A percentile compares a stretch with the other conserved stretches of the same genome.
These are phyloP conservation scores for Berberis thunbergii DNA, from an alignment of 164 flowering plant genomes.

Conservation along the genomic window DNA sequence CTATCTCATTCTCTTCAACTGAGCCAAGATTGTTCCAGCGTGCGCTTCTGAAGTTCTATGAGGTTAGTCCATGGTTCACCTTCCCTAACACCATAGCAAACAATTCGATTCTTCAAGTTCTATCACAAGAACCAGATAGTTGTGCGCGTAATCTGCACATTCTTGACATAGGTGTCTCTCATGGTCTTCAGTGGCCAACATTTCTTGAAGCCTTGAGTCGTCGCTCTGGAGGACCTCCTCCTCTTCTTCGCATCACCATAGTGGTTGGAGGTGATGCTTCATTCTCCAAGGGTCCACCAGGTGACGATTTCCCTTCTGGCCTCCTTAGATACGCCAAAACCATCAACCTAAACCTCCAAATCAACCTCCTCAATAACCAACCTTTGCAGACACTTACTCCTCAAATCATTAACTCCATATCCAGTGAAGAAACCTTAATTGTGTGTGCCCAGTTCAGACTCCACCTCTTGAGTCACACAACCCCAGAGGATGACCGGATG, in stretches of 20 bases:
- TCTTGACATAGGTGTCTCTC: conserved; percentile 65
- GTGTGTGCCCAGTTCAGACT: conserved; percentile 68
- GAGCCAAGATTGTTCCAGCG: conserved; percentile 46
- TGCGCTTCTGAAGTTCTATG: conserved; percentile 51
- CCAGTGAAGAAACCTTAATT: conserved; percentile 40
- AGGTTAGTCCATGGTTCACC: conserved; percentile 74
- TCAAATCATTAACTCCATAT: conserved; percentile 19
- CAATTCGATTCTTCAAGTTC: conserved; percentile 53
- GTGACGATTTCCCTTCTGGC: conserved; percentile 37
- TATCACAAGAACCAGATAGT: conserved; percentile 17
- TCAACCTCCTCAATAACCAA: conserved; percentile 32
- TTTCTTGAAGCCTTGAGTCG: conserved; percentile 58
- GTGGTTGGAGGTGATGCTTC: conserved; percentile 29
- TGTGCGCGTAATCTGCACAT: conserved; percentile 34
- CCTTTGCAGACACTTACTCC: conserved; percentile 35
- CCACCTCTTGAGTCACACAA: conserved; percentile 38
- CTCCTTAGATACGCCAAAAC: conserved; percentile 52
- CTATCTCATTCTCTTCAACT: conserved; percentile 35
- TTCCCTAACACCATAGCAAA: conserved; percentile 58
- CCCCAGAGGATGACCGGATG: conserved; percentile 34
- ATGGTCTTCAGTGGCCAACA: conserved; percentile 84
- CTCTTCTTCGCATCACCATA: conserved; percentile 54
- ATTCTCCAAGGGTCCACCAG: conserved; percentile 51
- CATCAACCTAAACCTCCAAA: conserved; percentile 46
- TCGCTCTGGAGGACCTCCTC: conserved; percentile 56